Evolutionary conservation across 331 rosid species (phyloP), one percentile per base, ranked within the genome.

Genomic region (Rhamnella rubrinervis): DNA sequence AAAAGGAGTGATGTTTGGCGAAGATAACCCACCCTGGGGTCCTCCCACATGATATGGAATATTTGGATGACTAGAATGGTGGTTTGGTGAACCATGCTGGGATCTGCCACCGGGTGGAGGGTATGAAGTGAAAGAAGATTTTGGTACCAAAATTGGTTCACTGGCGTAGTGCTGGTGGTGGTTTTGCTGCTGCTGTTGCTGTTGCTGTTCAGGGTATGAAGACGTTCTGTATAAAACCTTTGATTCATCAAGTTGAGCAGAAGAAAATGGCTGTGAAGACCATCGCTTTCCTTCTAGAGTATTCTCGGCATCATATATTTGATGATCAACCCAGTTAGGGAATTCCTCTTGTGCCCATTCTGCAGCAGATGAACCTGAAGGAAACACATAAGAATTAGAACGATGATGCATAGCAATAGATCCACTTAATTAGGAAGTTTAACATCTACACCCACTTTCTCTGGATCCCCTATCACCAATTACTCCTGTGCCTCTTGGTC

Each of bases 21-120:
- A 71, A 17, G 82, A 80, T 46, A 79, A 82, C 38, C 85, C 78
- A 28, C 77, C 49, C 66, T 77, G 89, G 50, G 84, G 70, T 58
- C 80, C 87, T 67, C 86, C 77, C 55, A 69, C 72, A 70, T 60
- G 82, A 68, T 71, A 82, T 50, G 87, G 73, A 52, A 69, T 55
- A 64, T 68, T 79, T 68, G 59, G 73, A 21, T 53, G 26, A 15
- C 58, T 21, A 18, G 25, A n/a, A 18, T 53, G 58, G 61, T 81
- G 88, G 66, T 77, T 77, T 23, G 90, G 85, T 46, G 89, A 81
- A 74, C 73, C 81, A 47, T 83, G 85, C 37, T 71, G 81, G 38
- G 85, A 80, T 81, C 72, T 78, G 66, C 85, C 84, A 46, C 95
- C 95, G 13, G 87, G 91, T 3, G 89, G 91, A 53, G 95, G 95